Evolutionary conservation across 768 basidiomycete genomes (phyloP).

Genomic region (Panaeolus papilionaceus): DNA sequence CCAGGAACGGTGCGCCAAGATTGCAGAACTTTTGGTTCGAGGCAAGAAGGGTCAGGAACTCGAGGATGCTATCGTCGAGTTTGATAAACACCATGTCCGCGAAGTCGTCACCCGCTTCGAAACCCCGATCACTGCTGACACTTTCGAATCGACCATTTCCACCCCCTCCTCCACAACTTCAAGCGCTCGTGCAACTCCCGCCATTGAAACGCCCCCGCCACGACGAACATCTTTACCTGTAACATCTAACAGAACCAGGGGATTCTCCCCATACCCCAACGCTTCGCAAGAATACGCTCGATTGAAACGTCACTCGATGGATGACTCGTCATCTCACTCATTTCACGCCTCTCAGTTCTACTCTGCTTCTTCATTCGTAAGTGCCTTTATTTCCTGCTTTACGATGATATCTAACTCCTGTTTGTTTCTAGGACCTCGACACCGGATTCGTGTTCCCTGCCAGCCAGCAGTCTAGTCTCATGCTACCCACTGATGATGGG

Average conservation of each 20-base stretch:
- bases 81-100: constrained; percentile 58
- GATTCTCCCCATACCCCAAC: constrained; percentile 8
- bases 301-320: constrained; percentile 13
- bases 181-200: constrained; percentile 10
- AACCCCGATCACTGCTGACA: constrained; percentile 65
- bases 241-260: constrained; percentile 7
- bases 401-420: constrained; percentile 10
- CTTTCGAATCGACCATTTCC: background rate
- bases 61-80: constrained; percentile 59
- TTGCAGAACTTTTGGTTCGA: constrained; percentile 65
- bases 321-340: constrained; percentile 20
- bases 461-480: constrained; percentile 29
- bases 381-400: constrained; percentile 26
- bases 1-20: constrained; percentile 67
- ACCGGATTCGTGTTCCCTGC: constrained; percentile 45
- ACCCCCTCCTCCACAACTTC: background rate
- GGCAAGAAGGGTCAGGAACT: constrained; percentile 62
- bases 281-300: constrained; percentile 13
- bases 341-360: constrained; percentile 40
- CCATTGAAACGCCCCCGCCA: constrained; percentile 11
- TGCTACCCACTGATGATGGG: constrained; percentile 20
- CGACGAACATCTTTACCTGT: constrained; percentile 14
- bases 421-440: constrained; percentile 39
- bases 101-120: constrained; percentile 77
- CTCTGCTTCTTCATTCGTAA: constrained; percentile 51